Percentiles rank a stretch among this genome's conserved stretches.
These are phyloP conservation scores for Boletellus deceptivus DNA, from an alignment of 1,284 basidiomycete genomes.

Conservation along the genomic window DNA sequence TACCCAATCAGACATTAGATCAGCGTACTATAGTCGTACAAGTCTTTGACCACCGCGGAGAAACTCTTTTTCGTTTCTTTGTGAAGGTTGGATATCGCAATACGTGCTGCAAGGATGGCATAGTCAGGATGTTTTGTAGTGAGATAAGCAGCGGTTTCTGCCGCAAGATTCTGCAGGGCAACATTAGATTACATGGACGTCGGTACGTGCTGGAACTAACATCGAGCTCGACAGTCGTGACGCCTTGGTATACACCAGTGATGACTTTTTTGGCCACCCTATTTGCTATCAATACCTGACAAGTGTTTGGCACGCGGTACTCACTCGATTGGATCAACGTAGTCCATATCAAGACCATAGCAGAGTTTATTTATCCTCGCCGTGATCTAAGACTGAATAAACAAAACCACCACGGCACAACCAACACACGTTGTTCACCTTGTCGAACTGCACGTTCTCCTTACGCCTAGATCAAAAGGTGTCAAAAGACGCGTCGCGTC, in stretches of 20 bases:
- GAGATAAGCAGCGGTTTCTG: conserved; percentile 96
- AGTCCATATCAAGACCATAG: conserved; percentile 93
- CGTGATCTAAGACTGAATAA: conserved; percentile 62
- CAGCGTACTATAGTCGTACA: conserved; percentile 84
- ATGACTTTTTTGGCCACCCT: conserved; percentile 95
- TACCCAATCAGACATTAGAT: not conserved
- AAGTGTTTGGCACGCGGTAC: conserved; percentile 25
- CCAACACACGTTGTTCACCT: conserved; percentile 45
- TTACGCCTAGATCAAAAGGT: conserved; percentile 55
- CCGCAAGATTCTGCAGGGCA: conserved; percentile 78
- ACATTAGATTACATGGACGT: conserved; percentile 9
- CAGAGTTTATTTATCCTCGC: conserved; percentile 93
- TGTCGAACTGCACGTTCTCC: conserved; percentile 86
- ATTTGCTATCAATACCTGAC: conserved; percentile 8
- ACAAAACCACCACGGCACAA: conserved; percentile 6
- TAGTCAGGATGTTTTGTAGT: conserved; percentile 98
- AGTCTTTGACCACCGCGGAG: conserved; percentile 86
- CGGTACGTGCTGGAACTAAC: conserved; percentile 44
- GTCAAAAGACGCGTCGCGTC: conserved; percentile 28
- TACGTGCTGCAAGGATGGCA: conserved; percentile 96
- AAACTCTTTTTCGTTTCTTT: conserved; percentile 99
- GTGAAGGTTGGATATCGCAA: conserved; percentile 98
- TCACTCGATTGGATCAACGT: conserved; percentile 92
- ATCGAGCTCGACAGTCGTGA: conserved; percentile 97
- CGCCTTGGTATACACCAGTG: conserved; percentile 91